A percentile compares a stretch with the other conserved stretches of the same genome.
Evolutionary conservation across 371 early-diverging fungal genomes (phyloP).

Genomic region (Zychaea mexicana): DNA sequence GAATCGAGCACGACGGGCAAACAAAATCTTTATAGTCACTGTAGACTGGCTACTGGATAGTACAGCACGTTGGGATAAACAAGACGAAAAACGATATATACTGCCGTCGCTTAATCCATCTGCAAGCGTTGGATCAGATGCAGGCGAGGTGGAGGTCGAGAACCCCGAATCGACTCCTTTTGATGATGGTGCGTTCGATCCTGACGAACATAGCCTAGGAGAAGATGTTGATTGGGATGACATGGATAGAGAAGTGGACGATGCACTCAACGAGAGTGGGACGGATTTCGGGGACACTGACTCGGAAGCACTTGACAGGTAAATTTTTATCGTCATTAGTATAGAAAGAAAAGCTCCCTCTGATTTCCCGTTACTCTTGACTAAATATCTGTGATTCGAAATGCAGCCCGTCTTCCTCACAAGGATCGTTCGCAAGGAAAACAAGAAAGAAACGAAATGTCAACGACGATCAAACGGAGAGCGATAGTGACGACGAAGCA

Average conservation of each 20-base stretch:
- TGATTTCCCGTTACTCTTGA: no score
- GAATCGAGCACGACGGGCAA: slow-evolving; percentile 48
- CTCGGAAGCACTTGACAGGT: slow-evolving; percentile 34
- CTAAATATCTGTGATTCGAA: neutral
- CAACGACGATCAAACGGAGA: slow-evolving; percentile 21
- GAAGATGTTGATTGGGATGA: slow-evolving; percentile 61
- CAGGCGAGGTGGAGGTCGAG: slow-evolving; percentile 35
- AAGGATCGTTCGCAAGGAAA: slow-evolving; percentile 12
- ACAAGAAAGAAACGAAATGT: slow-evolving; percentile 25
- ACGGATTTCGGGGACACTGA: slow-evolving; percentile 54
- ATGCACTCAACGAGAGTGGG: slow-evolving; percentile 58
- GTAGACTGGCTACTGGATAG: slow-evolving; percentile 68
- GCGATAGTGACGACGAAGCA: slow-evolving; percentile 26
- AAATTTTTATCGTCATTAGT: no score
- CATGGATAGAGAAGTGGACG: slow-evolving; percentile 59
- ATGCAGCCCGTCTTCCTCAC: slow-evolving; percentile 18
- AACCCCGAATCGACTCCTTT: slow-evolving; percentile 35
- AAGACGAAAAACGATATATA: slow-evolving; percentile 57
- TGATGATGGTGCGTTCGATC: slow-evolving; percentile 41
- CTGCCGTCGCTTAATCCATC: slow-evolving; percentile 27
- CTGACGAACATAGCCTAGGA: slow-evolving; percentile 47
- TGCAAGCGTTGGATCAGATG: no score
- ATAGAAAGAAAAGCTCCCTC: slow-evolving; percentile 8
- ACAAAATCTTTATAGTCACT: slow-evolving; percentile 51
- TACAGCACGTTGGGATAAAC: slow-evolving; percentile 56